Conservation (phyloP, 306 rosid species). For the Inga oerstediana region DNA sequence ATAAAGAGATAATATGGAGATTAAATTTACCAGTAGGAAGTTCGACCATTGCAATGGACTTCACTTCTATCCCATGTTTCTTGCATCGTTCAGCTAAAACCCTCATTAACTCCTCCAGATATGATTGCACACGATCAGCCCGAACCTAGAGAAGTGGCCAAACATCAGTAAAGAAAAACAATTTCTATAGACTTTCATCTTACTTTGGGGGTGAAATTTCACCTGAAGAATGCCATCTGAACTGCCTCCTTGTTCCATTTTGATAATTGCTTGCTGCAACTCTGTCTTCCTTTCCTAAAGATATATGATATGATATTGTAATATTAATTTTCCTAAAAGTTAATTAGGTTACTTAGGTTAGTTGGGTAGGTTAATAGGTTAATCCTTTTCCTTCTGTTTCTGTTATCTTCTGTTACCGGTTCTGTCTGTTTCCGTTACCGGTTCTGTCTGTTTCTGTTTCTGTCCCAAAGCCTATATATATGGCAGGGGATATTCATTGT, state of each 20-base stretch:
- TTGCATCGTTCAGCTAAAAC: constrained; percentile 85
- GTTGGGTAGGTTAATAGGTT: too few species aligned
- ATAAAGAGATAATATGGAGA: constrained; percentile 25
- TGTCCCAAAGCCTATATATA: too few species aligned
- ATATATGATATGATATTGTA: too few species aligned
- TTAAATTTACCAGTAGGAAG: constrained; percentile 75
- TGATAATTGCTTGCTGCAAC: constrained; percentile 88
- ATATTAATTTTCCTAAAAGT: too few species aligned
- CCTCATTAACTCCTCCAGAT: constrained; percentile 78
- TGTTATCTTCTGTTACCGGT: too few species aligned
- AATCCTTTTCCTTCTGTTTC: too few species aligned
- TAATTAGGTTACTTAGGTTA: too few species aligned
- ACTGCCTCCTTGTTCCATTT: constrained; percentile 96
- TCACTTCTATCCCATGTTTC: constrained; percentile 77
- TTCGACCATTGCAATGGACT: constrained; percentile 71
- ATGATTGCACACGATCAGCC: constrained; percentile 90
- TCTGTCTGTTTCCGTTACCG: too few species aligned
- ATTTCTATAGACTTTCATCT: constrained; percentile 21
- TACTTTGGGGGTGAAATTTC: constrained; percentile 25
- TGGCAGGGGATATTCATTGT: too few species aligned
- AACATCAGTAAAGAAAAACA: constrained; percentile 42
- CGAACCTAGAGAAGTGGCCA: constrained; percentile 67
- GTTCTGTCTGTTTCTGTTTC: too few species aligned
- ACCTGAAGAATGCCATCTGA: constrained; percentile 99
- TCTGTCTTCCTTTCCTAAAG: constrained; percentile 81